phyloP scores from a whole-genome alignment of 1,284 basidiomycete species.

The Abortiporus biennis region DNA sequence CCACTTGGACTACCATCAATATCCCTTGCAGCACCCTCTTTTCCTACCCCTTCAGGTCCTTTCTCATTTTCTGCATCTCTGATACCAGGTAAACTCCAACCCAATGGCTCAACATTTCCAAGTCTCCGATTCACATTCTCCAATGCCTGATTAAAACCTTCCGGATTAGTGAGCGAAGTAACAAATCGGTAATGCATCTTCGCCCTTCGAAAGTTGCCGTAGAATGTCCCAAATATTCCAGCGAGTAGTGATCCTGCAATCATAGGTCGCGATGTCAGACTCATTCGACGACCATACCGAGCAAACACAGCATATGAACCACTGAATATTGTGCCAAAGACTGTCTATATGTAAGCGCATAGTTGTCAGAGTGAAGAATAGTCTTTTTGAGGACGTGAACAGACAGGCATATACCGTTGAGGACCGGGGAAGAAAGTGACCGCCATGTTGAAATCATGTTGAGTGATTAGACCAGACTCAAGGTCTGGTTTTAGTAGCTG shows the following conservation, averaged over 20 bases:
- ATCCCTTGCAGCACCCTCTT: neutral
- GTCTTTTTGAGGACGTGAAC: slow-evolving; percentile 15
- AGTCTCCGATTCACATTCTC: slow-evolving; percentile 29
- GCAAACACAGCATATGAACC: slow-evolving; percentile 12
- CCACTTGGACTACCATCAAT: neutral
- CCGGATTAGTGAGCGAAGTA: slow-evolving; percentile 38
- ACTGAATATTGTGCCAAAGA: slow-evolving; percentile 16
- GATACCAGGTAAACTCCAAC: slow-evolving; percentile 10
- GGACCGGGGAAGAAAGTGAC: slow-evolving; percentile 41
- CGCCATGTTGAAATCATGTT: slow-evolving; percentile 49
- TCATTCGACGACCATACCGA: slow-evolving; percentile 11
- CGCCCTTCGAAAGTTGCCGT: slow-evolving; percentile 16
- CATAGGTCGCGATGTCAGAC: slow-evolving; percentile 9
- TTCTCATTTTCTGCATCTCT: slow-evolving; percentile 7
- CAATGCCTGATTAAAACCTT: slow-evolving; percentile 32
- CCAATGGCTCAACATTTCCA: slow-evolving; percentile 13
- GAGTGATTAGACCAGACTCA: slow-evolving; percentile 46
- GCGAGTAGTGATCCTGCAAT: slow-evolving; percentile 10
- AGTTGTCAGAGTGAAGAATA: slow-evolving; percentile 2
- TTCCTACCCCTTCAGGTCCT: slow-evolving; percentile 3
- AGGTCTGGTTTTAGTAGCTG: slow-evolving; percentile 52
- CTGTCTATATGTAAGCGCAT: slow-evolving; percentile 14
- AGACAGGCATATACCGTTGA: slow-evolving; percentile 36
- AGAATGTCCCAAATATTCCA: slow-evolving; percentile 13
- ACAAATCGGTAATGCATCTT: slow-evolving; percentile 16